Base-by-base conservation (phyloP, 352 stramenopile species). In the Peronospora belbahrii region DNA sequence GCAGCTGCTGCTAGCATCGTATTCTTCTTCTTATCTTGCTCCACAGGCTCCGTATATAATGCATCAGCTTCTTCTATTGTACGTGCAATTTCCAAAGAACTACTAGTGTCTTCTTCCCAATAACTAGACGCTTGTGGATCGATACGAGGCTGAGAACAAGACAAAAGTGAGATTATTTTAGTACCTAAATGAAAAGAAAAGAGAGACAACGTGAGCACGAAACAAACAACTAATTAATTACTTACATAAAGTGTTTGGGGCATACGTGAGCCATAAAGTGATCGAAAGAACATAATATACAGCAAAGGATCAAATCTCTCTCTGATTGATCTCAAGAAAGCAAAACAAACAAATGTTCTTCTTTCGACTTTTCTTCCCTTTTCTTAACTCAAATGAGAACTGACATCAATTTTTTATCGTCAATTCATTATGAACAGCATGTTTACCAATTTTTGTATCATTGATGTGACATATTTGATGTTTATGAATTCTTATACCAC, bases 101-200 rank as follows among this genome's bases (percentile, higher is more conserved):
- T 85, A 23, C 70, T 56, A 9, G 80, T 91, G 55, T 91, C 80
- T 37, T 88, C 76, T 19, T 74, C 62, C 80, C 80, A 91, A 59
- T 91, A 88, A 25, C 58, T 83, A 5, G 76, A 85, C 17, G 68
- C 59, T 38, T 88, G 59, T 2, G 74, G 70, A 49, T 91, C 71
- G 1, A 75, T 50, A 18, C 74, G 80, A 10, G 80, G 80, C 80
- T 91, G 33, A 5, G n/a, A 52, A 23, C 15, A 31, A 18, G 37
- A 10, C 33, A 43, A 58, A 2, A n/a, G n/a, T n/a, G n/a, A n/a
- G n/a, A n/a, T n/a, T n/a, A n/a, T n/a, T n/a, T n/a, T n/a, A n/a
- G n/a, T n/a, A n/a, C 35, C 32, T 7, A 28, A 31, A 9, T 55
- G 42, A 46, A 33, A 27, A 24, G 33, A 20, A 3, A 46, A 13